These are phyloP conservation scores for Verticillium alfalfae DNA, from an alignment of 2,329 filamentous ascomycete genomes.

Conservation along the genomic window DNA sequence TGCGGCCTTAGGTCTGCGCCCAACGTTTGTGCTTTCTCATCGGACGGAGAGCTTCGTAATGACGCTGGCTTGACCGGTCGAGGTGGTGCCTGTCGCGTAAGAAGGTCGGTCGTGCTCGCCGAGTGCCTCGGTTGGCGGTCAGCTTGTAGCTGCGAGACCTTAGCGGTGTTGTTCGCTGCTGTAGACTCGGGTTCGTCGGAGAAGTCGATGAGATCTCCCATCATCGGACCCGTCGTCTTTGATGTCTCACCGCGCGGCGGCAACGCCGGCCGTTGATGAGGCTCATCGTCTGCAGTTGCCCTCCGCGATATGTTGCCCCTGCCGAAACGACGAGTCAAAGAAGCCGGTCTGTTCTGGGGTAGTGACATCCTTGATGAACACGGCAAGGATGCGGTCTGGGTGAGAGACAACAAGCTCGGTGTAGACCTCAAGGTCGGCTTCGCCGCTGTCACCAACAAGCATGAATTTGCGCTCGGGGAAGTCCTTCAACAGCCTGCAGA, in stretches of 20 bases:
- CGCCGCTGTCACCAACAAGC: constrained; percentile 89
- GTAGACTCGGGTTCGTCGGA: constrained; percentile 43
- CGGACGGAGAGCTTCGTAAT: constrained; percentile 39
- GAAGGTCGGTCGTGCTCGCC: constrained; percentile 22
- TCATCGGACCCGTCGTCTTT: constrained; percentile 30
- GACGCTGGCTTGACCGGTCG: constrained; percentile 53
- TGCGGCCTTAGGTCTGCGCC: neutral
- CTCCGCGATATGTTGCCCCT: constrained; percentile 6
- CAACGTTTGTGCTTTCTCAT: constrained; percentile 10
- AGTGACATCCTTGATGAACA: constrained; percentile 95
- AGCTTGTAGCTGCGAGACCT: constrained; percentile 18
- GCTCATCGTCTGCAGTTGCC: constrained; percentile 12
- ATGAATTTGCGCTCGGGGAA: constrained; percentile 89
- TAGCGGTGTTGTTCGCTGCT: constrained; percentile 20
- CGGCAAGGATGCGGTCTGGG: constrained; percentile 73
- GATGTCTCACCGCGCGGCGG: constrained; percentile 21
- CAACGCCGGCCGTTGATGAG: constrained; percentile 19
- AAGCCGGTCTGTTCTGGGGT: constrained; percentile 69
- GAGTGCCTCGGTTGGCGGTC: constrained; percentile 12
- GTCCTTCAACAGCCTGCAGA: constrained; percentile 80
- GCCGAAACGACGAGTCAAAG: constrained; percentile 60
- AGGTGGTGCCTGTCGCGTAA: constrained; percentile 26
- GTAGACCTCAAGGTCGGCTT: constrained; percentile 95
- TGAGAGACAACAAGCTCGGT: constrained; percentile 85
- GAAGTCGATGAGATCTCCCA: constrained; percentile 58